Base-by-base conservation (phyloP, 2,329 filamentous ascomycete genomes). In the Ceratocystis colombiana region DNA sequence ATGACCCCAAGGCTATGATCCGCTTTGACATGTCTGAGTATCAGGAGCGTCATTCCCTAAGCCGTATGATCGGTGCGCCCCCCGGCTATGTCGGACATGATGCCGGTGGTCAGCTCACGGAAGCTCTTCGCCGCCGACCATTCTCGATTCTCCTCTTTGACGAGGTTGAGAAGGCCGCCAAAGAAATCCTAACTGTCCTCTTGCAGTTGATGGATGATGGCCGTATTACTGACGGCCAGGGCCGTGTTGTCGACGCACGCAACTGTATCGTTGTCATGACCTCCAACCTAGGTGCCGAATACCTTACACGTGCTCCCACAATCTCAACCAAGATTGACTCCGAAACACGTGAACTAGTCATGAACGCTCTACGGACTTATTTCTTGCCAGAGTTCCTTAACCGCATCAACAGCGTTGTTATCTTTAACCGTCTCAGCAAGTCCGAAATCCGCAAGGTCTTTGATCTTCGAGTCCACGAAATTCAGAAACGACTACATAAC, bases 231-330 rank as follows among this genome's bases (percentile, higher is more conserved):
- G 94, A 99, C 73, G 94, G 94, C 61, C 95, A 97, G 83, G 94
- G 94, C 74, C 86, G 94, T 75, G 82, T 96, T 62, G 86, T 99
- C 66, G 94, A 99, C 72, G 94, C 93, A 68, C 90, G 88, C 78
- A 99, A 99, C 82, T 97, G 93, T 75, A 97, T 99, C 71, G 93
- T 99, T 55, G 94, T 99, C 77, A 96, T 99, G 91, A 99, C 94
- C 0, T 96, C 91, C 72, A 99, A 99, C 79, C 77, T 99, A 69
- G 94, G 94, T 70, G 94, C 94, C 41, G 94, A 97, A 75, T 96
- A 87, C 75, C 87, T 99, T n/a, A 79, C 89, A 48, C 88, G 91
- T 25, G 88, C 89, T 17, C 86, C 87, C 66, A 84, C 83, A 64
- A 84, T 87, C 64, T 89, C 95, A 71, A 93, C 93, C 72, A 86